Conservation (phyloP, 129 eudicot genomes). For the Smallanthus sonchifolius region DNA sequence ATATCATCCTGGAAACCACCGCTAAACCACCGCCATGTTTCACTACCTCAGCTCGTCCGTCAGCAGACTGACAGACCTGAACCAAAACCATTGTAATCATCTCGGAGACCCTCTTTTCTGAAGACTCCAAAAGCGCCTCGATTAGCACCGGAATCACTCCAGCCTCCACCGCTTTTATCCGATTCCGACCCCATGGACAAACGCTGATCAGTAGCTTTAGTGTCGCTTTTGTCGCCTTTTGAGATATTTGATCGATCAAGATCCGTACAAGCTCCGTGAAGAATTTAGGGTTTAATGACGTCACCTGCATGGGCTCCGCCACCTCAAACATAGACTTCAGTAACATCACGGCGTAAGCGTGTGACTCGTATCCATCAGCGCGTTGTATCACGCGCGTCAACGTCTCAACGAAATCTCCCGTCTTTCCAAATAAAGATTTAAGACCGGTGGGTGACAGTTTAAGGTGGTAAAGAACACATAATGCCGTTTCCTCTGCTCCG, state of each 20-base stretch:
- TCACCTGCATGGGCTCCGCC: conserved; percentile 30
- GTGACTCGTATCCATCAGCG: conserved; percentile 19
- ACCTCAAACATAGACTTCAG: conserved; percentile 19
- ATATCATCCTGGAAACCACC: conserved; percentile 32
- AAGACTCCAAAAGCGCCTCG: background rate
- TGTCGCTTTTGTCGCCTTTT: conserved; percentile 29
- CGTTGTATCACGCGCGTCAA: conserved; percentile 22
- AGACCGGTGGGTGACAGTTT: conserved; percentile 13
- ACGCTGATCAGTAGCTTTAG: conserved; percentile 27
- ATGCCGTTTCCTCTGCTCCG: conserved; percentile 17
- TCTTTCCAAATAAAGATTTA: background rate
- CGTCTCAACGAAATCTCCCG: conserved; percentile 13
- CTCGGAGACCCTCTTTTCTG: conserved; percentile 21
- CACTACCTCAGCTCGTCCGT: conserved; percentile 30
- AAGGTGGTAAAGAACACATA: conserved; percentile 21
- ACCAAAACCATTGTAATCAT: conserved; percentile 7
- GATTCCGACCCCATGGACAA: conserved; percentile 32
- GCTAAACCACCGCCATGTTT: conserved; percentile 36
- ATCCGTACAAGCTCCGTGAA: conserved; percentile 11
- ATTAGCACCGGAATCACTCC: conserved; percentile 5
- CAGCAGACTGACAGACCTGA: conserved; percentile 26
- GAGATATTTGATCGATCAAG: conserved; percentile 23
- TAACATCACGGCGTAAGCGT: conserved; percentile 18
- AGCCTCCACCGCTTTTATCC: conserved; percentile 20
- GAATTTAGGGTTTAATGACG: background rate